Percentiles rank a stretch among this genome's conserved stretches.
Evolutionary conservation across 768 basidiomycete genomes (phyloP).

Genomic region (Filobasidium floriforme): DNA sequence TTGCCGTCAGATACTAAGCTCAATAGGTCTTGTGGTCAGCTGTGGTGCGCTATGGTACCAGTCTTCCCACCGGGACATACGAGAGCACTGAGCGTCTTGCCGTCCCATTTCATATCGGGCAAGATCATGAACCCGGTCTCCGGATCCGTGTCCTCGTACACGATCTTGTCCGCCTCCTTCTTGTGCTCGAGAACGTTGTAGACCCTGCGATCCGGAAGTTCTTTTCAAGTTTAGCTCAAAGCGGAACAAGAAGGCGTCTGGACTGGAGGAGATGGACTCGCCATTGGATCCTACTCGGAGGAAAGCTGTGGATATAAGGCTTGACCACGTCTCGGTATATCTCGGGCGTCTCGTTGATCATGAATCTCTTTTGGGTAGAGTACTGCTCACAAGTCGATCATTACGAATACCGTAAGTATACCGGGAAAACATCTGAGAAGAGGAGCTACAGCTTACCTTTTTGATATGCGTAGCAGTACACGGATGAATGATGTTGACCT

Average conservation of each 20-base stretch:
- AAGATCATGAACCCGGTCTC: conserved; percentile 64
- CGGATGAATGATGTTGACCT: conserved; percentile 76
- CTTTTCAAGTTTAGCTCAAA: neutral
- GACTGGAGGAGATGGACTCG: conserved; percentile 42
- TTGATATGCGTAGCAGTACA: conserved; percentile 82
- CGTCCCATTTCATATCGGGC: conserved; percentile 97
- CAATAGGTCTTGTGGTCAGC: neutral
- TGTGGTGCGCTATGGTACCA: neutral
- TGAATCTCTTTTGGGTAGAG: conserved; percentile 59
- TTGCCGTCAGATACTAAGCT: conserved; percentile 66
- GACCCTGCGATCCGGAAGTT: conserved; percentile 55
- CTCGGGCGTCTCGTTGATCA: conserved; percentile 76
- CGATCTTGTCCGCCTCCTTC: conserved; percentile 65
- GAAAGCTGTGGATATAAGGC: conserved; percentile 72
- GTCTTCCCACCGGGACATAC: conserved; percentile 25
- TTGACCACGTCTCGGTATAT: conserved; percentile 63
- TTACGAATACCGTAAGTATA: too few species aligned
- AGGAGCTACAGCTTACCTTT: too few species aligned
- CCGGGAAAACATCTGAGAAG: too few species aligned
- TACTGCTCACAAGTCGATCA: too few species aligned
- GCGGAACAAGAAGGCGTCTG: too few species aligned
- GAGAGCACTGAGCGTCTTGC: conserved; percentile 61
- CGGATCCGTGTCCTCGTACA: conserved; percentile 54
- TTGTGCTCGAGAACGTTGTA: conserved; percentile 69
- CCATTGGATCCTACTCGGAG: conserved; percentile 74